Conservation (phyloP, 148 eudicot species). For the Camellia sinensis region DNA sequence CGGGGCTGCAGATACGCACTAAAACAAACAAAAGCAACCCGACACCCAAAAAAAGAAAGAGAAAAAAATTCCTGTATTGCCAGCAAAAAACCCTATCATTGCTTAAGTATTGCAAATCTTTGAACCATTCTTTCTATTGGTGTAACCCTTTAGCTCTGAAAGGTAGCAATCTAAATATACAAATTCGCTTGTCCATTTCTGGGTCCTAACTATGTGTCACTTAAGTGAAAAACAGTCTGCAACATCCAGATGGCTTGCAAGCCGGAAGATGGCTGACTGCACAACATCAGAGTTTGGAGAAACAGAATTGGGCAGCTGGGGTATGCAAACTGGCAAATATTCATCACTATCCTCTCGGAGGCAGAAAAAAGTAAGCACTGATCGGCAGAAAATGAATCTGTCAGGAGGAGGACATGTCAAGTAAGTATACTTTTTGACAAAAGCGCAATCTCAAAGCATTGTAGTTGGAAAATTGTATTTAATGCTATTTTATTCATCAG, state of each 20-base stretch:
- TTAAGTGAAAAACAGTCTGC: constrained; percentile 47
- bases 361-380: constrained; percentile 67
- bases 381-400: constrained; percentile 96
- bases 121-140: not conserved
- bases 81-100: not conserved
- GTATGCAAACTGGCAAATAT: constrained; percentile 72
- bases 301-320: constrained; percentile 64
- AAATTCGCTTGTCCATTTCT: not conserved
- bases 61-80: not conserved
- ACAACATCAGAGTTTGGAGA: constrained; percentile 73
- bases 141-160: not conserved
- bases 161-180: constrained; percentile 15
- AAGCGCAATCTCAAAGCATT: not conserved
- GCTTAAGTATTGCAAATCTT: constrained; percentile 2
- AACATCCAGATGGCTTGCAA: constrained; percentile 73
- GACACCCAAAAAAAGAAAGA: not conserved
- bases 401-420: constrained; percentile 12
- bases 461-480: not conserved
- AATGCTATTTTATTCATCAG: not conserved
- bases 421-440: constrained; percentile 3
- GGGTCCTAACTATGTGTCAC: constrained; percentile 8
- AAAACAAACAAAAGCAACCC: constrained; percentile 12
- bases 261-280: constrained; percentile 51
- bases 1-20: not conserved
- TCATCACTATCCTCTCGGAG: constrained; percentile 45